phyloP scores from a whole-genome alignment of 768 basidiomycete species.

The Agaricus bisporus region DNA sequence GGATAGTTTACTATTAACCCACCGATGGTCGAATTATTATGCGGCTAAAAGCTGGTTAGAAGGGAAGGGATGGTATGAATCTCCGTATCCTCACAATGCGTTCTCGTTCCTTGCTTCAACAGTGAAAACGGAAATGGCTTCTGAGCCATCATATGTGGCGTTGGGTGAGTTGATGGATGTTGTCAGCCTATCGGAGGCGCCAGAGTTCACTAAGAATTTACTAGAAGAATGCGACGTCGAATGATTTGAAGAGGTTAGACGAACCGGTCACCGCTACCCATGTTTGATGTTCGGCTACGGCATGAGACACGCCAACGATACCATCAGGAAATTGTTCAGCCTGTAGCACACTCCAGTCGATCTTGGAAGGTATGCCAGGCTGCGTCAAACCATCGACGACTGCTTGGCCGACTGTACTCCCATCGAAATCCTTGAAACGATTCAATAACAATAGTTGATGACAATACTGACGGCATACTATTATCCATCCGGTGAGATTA shows the following conservation, averaged over 20 bases:
- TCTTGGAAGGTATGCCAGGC: conserved; percentile 20
- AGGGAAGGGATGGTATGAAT: not conserved
- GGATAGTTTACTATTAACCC: not conserved
- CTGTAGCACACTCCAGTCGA: conserved; percentile 41
- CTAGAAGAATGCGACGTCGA: not conserved
- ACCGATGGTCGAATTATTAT: conserved; percentile 26
- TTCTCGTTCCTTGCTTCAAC: conserved; percentile 14
- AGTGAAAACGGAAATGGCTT: conserved; percentile 45
- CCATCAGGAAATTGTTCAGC: conserved; percentile 40
- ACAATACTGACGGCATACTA: conserved; percentile 32
- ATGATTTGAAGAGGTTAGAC: conserved; percentile 13
- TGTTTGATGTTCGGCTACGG: conserved; percentile 41
- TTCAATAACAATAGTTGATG: not conserved
- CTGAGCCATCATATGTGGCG: conserved; percentile 38
- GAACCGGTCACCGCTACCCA: conserved; percentile 54
- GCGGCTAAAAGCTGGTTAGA: conserved; percentile 19
- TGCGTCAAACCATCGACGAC: conserved; percentile 28
- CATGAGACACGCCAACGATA: conserved; percentile 31
- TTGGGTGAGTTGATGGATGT: conserved; percentile 33
- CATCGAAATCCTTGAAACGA: conserved; percentile 53
- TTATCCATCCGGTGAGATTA: conserved; percentile 47
- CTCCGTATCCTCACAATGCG: conserved; percentile 35
- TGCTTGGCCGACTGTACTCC: conserved; percentile 40
- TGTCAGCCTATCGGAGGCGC: conserved; percentile 30
- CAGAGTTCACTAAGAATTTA: conserved; percentile 30